Evolutionary conservation across 176 grass and related monocot genomes (phyloP), one percentile per base, ranked within the genome.

Genomic region (Paspalum vaginatum): DNA sequence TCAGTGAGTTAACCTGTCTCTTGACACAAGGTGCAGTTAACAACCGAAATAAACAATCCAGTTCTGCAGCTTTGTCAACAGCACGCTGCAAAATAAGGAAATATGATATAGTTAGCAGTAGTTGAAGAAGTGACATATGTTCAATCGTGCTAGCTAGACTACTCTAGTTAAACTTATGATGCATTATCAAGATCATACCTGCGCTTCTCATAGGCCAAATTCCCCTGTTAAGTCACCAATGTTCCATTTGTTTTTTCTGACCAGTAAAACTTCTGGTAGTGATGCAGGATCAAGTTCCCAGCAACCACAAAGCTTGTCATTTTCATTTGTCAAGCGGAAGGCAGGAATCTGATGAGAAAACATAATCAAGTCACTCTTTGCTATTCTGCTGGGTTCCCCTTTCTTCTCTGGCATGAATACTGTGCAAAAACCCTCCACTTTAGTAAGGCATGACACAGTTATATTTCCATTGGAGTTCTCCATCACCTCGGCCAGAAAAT

Each of bases 331-430:
- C 49, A 95, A 77, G 43, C 40, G 82, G 67, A 77, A 80, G 15
- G 89, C 77, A 79, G 89, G 93, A 67, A 95, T 75, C 69, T 79
- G 85, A 85, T 95, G 93, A 21, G 93, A 95, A 68, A 95, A 92
- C 61, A 80, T 90, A n/a, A 81, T 70, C 16, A 76, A 65, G 64
- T 90, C 90, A 51, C 18, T 68, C 44, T 67, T 78, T 17, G 79
- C 46, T 80, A 95, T 83, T 76, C 56, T 50, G 37, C 60, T 60
- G 67, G 15, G 48, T 45, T 84, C 73, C 32, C 46, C 80, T 27
- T 80, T 62, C 26, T 25, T 63, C 56, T 90, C 85, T 63, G 68
- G 82, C 68, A 56, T 92, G 69, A 92, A 95, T 44, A 90, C 70
- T 27, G 85, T 52, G 39, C 32, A 79, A 63, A 81, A 82, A 24